A percentile compares a stretch with the other conserved stretches of the same genome.
These are phyloP conservation scores for Peniophora sp. DNA, from an alignment of 1,284 basidiomycete species.

Conservation along the genomic window DNA sequence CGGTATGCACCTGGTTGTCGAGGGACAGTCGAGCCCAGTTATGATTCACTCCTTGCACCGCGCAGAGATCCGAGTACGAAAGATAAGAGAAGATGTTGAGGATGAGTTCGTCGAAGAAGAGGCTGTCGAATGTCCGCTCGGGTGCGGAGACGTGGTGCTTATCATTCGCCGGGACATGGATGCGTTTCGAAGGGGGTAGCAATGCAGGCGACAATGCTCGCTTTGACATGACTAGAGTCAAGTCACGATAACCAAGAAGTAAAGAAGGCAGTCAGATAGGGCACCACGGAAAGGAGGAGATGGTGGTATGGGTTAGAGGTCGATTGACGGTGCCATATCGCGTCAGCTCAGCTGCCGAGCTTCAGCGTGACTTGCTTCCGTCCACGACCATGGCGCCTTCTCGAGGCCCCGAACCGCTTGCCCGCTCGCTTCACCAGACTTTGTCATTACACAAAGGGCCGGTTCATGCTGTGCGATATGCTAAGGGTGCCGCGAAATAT, in stretches of 20 bases:
- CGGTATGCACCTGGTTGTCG: conserved; percentile 45
- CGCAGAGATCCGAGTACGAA: conserved; percentile 58
- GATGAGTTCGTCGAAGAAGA: conserved; percentile 68
- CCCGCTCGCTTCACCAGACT: conserved; percentile 54
- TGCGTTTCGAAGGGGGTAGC: conserved; percentile 52
- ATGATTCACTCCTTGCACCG: conserved; percentile 50
- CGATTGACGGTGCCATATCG: too few species aligned
- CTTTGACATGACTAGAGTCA: conserved; percentile 40
- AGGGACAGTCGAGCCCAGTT: conserved; percentile 60
- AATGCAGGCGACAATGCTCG: conserved; percentile 38
- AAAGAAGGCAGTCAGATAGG: too few species aligned
- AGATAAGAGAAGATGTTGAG: conserved; percentile 67
- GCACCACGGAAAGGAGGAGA: too few species aligned
- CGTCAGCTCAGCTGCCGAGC: background rate
- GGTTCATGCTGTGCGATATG: conserved; percentile 80
- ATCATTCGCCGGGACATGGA: conserved; percentile 23
- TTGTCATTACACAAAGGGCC: conserved; percentile 68
- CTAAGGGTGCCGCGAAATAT: conserved; percentile 83
- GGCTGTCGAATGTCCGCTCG: conserved; percentile 38
- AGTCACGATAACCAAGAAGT: background rate
- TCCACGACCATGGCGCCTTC: conserved; percentile 52
- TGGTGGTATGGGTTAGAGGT: too few species aligned
- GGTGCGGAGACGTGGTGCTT: conserved; percentile 8
- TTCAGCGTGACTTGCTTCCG: background rate
- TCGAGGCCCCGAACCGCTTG: conserved; percentile 48